Conservation (phyloP, 257 asterid species). For the Scutellaria barbata region DNA sequence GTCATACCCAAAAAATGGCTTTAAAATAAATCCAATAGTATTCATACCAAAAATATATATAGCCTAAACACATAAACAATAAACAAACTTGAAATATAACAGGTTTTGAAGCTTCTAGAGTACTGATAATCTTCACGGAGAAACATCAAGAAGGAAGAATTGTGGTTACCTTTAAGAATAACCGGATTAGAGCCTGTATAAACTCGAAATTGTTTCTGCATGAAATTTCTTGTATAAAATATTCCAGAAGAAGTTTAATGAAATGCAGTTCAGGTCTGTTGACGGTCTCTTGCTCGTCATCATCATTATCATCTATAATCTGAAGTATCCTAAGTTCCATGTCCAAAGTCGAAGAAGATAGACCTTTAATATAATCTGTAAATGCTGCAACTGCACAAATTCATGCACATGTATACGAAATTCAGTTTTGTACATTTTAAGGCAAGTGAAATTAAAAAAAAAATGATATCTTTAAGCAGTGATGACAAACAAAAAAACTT, state of each 20-base stretch:
- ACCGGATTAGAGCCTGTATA: conserved; percentile 73
- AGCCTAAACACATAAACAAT: conserved; percentile 23
- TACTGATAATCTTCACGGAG: neutral
- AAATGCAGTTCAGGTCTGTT: conserved; percentile 62
- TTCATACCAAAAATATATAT: neutral
- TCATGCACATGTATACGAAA: conserved; percentile 22
- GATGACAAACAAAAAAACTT: conserved; percentile 39
- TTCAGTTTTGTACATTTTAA: neutral
- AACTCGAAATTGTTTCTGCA: conserved; percentile 80
- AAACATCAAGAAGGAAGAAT: conserved; percentile 12
- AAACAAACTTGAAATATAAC: conserved; percentile 3
- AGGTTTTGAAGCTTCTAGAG: neutral
- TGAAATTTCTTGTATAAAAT: conserved; percentile 68
- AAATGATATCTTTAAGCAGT: neutral
- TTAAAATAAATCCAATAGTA: neutral
- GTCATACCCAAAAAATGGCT: conserved; percentile 20
- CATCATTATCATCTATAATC: conserved; percentile 74
- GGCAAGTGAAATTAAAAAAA: neutral
- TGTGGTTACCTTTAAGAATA: conserved; percentile 72
- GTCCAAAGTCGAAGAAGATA: conserved; percentile 79
- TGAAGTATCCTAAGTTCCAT: conserved; percentile 92
- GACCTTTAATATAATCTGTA: conserved; percentile 72
- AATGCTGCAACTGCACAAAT: conserved; percentile 71
- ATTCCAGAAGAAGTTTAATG: conserved; percentile 74
- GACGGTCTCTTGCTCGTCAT: conserved; percentile 55